These are phyloP conservation scores for Russula brevipes DNA, from an alignment of 768 basidiomycete genomes.

Conservation along the genomic window DNA sequence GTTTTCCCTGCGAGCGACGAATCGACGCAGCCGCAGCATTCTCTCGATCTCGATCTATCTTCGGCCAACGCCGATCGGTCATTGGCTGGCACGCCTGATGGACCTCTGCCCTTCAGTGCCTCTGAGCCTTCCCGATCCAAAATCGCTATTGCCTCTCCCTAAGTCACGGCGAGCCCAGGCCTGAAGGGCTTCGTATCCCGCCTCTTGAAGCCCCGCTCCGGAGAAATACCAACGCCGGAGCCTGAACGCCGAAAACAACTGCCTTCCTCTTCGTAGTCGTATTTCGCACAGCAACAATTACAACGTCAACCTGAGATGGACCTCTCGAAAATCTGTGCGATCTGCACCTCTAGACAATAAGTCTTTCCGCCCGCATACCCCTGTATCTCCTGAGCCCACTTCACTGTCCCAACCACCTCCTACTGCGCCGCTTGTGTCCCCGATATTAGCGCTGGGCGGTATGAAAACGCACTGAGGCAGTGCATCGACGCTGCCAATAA, in stretches of 20 bases:
- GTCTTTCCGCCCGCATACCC: conserved; percentile 18
- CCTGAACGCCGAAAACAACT: conserved; percentile 28
- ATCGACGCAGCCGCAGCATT: conserved; percentile 40
- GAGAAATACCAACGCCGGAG: conserved; percentile 28
- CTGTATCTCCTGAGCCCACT: conserved; percentile 12
- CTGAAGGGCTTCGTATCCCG: conserved; percentile 78
- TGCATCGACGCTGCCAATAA: conserved; percentile 70
- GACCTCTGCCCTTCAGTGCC: conserved; percentile 38
- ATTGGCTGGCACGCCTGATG: conserved; percentile 33
- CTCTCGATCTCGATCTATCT: conserved; percentile 43
- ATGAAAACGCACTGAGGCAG: conserved; percentile 58
- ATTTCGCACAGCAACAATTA: conserved; percentile 12
- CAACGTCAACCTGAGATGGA: not conserved
- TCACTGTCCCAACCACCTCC: not conserved
- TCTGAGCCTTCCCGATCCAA: conserved; percentile 52
- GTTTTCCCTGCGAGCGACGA: conserved; percentile 49
- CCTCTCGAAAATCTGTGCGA: not conserved
- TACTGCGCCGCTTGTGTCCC: conserved; percentile 7
- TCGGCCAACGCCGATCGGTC: conserved; percentile 36
- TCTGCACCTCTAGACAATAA: conserved; percentile 22
- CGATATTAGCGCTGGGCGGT: conserved; percentile 17
- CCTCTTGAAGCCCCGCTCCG: conserved; percentile 45
- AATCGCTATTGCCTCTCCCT: conserved; percentile 53
- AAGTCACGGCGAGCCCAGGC: conserved; percentile 66
- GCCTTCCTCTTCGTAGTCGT: conserved; percentile 14